A percentile compares a stretch with the other conserved stretches of the same genome.
Evolutionary conservation across 495 filamentous ascomycete genomes (phyloP).

Genomic region (Lasiosphaeria hispida): DNA sequence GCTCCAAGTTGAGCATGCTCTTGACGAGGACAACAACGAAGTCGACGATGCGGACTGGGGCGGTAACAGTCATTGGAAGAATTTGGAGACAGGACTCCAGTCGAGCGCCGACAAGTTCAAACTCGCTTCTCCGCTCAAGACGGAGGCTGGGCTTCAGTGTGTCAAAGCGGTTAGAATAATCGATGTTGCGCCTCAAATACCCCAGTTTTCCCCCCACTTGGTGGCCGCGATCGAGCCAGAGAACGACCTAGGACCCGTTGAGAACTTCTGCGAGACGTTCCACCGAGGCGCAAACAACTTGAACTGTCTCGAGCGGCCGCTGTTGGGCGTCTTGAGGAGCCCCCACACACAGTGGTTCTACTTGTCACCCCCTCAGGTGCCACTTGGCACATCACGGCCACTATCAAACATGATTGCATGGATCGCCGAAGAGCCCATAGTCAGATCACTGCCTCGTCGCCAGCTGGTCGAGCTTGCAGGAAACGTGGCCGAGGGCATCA

Average conservation of each 20-base stretch:
- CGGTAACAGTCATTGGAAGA: not conserved
- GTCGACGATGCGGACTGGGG: not conserved
- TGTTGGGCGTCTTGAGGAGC: not conserved
- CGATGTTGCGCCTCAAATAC: too few species aligned
- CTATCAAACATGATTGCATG: not conserved
- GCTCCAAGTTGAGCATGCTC: conserved; percentile 6
- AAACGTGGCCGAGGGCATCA: conserved; percentile 3
- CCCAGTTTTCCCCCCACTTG: too few species aligned
- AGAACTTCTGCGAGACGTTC: not conserved
- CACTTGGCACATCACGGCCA: not conserved
- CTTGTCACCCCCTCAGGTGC: not conserved
- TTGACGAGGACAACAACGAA: not conserved
- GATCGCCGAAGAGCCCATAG: conserved; percentile 1
- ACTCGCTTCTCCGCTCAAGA: too few species aligned
- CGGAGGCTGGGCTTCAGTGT: too few species aligned
- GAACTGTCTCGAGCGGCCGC: too few species aligned
- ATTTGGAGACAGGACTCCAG: not conserved
- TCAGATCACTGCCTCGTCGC: not conserved
- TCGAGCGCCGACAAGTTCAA: not conserved
- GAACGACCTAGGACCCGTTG: not conserved
- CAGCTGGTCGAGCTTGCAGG: not conserved
- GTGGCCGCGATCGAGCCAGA: not conserved
- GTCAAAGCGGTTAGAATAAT: too few species aligned
- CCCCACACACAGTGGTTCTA: not conserved
- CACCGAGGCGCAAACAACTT: too few species aligned